Evolutionary conservation across 2,329 filamentous ascomycete genomes (phyloP).

Genomic region (Venturia nashicola): DNA sequence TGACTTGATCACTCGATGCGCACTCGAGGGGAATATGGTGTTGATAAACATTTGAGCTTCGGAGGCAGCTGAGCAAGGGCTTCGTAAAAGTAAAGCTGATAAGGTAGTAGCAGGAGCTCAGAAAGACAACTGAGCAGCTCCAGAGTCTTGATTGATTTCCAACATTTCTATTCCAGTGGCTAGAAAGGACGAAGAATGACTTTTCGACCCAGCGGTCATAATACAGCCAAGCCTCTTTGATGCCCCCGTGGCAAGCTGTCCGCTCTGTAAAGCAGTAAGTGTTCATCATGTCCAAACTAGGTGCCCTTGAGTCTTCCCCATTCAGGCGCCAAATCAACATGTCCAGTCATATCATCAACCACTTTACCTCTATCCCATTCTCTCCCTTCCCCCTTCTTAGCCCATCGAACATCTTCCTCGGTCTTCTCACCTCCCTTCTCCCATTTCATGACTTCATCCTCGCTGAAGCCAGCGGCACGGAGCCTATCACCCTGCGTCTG

Average conservation of each 20-base stretch:
- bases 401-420: conserved; percentile 61
- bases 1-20: too few species aligned
- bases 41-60: too few species aligned
- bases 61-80: too few species aligned
- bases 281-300: neutral
- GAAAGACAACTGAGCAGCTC: too few species aligned
- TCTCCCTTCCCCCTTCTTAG: conserved; percentile 52
- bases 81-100: too few species aligned
- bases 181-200: neutral
- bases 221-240: neutral
- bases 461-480: conserved; percentile 64
- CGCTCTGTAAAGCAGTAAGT: neutral
- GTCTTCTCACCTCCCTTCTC: conserved; percentile 49
- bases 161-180: neutral
- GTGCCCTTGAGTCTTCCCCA: conserved; percentile 25
- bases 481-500: conserved; percentile 64
- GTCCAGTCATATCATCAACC: conserved; percentile 39
- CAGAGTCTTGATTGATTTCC: neutral
- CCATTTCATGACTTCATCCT: conserved; percentile 62
- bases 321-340: conserved; percentile 36
- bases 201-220: neutral
- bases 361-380: conserved; percentile 58
- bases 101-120: too few species aligned
- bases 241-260: neutral
- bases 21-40: too few species aligned